Conservation (phyloP, 108 stramenopile genomes). For the Pseudonitzschia delicatissima region DNA sequence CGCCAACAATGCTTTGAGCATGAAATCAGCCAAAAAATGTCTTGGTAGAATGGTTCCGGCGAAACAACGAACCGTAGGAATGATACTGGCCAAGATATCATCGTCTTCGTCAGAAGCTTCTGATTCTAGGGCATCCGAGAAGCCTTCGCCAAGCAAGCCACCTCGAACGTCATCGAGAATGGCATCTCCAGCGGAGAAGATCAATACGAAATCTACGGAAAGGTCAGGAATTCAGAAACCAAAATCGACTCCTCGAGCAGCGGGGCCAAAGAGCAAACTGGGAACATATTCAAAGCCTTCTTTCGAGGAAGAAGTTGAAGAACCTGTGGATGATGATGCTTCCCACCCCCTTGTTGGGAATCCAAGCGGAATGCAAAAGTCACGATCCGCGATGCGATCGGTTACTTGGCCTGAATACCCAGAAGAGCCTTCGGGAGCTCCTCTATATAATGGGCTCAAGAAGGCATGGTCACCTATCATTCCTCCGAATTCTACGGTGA, state of each 20-base stretch:
- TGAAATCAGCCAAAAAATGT: constrained; percentile 40
- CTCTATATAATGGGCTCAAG: constrained; percentile 38
- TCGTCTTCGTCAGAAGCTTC: not conserved
- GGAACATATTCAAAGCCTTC: not conserved
- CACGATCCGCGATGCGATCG: constrained; percentile 19
- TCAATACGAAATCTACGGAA: not conserved
- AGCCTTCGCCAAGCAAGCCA: constrained; percentile 3
- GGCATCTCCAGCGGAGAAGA: not conserved
- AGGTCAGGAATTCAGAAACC: constrained; percentile 6
- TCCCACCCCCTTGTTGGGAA: constrained; percentile 22
- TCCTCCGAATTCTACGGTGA: constrained; percentile 33
- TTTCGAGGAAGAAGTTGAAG: not conserved
- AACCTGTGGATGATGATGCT: not conserved
- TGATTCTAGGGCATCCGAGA: not conserved
- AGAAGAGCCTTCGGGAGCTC: constrained; percentile 58
- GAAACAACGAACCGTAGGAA: constrained; percentile 68
- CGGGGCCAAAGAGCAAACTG: not conserved
- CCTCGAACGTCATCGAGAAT: not conserved
- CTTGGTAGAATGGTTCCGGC: constrained; percentile 68
- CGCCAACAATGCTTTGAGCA: constrained; percentile 39
- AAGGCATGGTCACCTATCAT: constrained; percentile 67
- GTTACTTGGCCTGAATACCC: constrained; percentile 82
- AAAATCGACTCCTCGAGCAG: not conserved
- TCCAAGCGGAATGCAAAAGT: constrained; percentile 17
- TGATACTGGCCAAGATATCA: constrained; percentile 53